phyloP scores from a whole-genome alignment of 2,329 filamentous ascomycete genomes.

The Atkinsonella texensis region DNA sequence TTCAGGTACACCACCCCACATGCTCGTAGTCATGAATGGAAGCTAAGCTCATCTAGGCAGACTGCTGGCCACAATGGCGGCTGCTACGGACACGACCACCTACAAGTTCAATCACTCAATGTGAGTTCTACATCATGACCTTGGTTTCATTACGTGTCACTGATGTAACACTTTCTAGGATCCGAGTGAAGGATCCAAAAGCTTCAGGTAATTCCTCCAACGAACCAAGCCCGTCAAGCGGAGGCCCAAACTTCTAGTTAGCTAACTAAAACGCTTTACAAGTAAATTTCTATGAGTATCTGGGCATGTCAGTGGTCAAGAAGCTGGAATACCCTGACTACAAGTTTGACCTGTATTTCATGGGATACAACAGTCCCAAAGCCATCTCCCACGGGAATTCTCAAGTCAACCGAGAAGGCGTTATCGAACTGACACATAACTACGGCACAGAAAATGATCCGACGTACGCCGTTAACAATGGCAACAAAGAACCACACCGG shows the following conservation, averaged over 20 bases:
- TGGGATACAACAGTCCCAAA: slow-evolving; percentile 70
- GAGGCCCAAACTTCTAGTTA: not conserved
- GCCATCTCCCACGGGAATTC: slow-evolving; percentile 63
- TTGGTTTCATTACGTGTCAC: not conserved
- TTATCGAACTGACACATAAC: slow-evolving; percentile 75
- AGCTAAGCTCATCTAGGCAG: slow-evolving; percentile 3
- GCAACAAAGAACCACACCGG: slow-evolving; percentile 78
- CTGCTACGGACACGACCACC: slow-evolving; percentile 57
- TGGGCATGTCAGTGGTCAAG: slow-evolving; percentile 76
- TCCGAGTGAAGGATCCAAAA: slow-evolving; percentile 90
- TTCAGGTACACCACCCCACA: slow-evolving; percentile 1
- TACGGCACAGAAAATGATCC: slow-evolving; percentile 84
- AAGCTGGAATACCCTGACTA: slow-evolving; percentile 72
- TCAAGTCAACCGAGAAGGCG: slow-evolving; percentile 70
- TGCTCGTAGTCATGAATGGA: not conserved
- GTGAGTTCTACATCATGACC: slow-evolving; percentile 30
- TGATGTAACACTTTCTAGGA: slow-evolving; percentile 36
- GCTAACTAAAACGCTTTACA: slow-evolving; percentile 9
- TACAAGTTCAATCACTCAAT: slow-evolving; percentile 91
- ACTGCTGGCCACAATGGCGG: slow-evolving; percentile 37
- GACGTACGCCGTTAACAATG: slow-evolving; percentile 70
- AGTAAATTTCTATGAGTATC: slow-evolving; percentile 88
- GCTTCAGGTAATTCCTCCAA: slow-evolving; percentile 44
- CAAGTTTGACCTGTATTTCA: slow-evolving; percentile 93
- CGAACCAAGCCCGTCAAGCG: not conserved